Evolutionary conservation across 257 asterid species (phyloP), one percentile per base, ranked within the genome.

Genomic region (Solanum chmielewskii): DNA sequence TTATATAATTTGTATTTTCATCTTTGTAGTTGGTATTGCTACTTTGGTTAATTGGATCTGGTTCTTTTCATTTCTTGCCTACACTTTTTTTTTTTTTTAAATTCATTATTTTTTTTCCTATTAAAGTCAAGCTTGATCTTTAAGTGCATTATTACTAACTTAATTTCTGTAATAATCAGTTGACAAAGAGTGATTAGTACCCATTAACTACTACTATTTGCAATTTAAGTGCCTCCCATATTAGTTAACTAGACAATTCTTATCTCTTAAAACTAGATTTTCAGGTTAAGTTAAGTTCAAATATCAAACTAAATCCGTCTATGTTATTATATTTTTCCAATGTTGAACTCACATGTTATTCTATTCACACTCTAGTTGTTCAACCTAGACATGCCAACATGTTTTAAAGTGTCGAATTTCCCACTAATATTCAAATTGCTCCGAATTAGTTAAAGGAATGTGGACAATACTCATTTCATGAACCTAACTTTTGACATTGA

Each of bases 11-110:
- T 35, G 21, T 66, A 18, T 14, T 74, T 59, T 62, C 86, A 14
- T 52, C 8, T 49, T 7, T 25, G 86, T 83, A 88, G 91, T 91
- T 75, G 91, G 92, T 85, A 86, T 42, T 31, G 70, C 45, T 10
- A 31, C 85, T 81, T 49, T 33, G 85, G 20, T 49, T 81, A 81
- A 81, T 81, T 81, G 85, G 18, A 81, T 49, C 45, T 31, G 44
- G 20, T 81, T 10, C 85, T 35, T 81, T 81, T 81, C 4, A 49
- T 66, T 25, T 81, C 31, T 16, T 27, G 31, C 29, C 85, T 49
- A 39, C 45, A 14, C 31, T 6, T 18, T 47, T 81, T 47, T 47
- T 81, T 47, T 47, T 9, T 52, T 2, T 16, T 1, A 37, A 10
- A 15, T 74, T 44, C 10, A 23, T 14, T 52, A 5, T 7, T 25